Evolutionary conservation across 1,139 yeast genomes (phyloP).

Genomic region (Candida smagusa): DNA sequence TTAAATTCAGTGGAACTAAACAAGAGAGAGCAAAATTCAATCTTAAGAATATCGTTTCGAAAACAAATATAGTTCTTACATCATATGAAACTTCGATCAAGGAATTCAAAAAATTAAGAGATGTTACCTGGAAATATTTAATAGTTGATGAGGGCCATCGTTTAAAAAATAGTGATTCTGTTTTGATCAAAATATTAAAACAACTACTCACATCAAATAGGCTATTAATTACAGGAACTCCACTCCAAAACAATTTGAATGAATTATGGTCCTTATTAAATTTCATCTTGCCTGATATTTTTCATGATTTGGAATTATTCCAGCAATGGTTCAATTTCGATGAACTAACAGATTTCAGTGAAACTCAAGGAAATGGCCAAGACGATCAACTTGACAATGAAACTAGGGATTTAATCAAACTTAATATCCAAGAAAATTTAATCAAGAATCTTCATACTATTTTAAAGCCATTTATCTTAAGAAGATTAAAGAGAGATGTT

Average conservation of each 20-base stretch:
- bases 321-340: conserved; percentile 92
- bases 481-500: conserved; percentile 78
- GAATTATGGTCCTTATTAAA: conserved; percentile 90
- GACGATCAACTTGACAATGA: conserved; percentile 23
- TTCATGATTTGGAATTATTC: conserved; percentile 82
- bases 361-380: conserved; percentile 29
- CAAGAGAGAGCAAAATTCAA: conserved; percentile 43
- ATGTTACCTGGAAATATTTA: conserved; percentile 70
- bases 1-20: conserved; percentile 67
- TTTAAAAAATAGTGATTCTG: conserved; percentile 76
- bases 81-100: conserved; percentile 78
- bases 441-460: conserved; percentile 81
- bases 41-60: conserved; percentile 16
- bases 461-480: conserved; percentile 77
- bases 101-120: conserved; percentile 55
- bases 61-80: conserved; percentile 57
- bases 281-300: conserved; percentile 87
- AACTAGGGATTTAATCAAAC: conserved; percentile 46
- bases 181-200: conserved; percentile 68
- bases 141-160: conserved; percentile 98
- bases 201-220: conserved; percentile 65
- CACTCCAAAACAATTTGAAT: conserved; percentile 81
- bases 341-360: conserved; percentile 43
- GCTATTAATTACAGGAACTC: conserved; percentile 85
- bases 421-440: conserved; percentile 62